phyloP scores from a whole-genome alignment of 148 eudicot species.

The Chenopodium berlandieri region DNA sequence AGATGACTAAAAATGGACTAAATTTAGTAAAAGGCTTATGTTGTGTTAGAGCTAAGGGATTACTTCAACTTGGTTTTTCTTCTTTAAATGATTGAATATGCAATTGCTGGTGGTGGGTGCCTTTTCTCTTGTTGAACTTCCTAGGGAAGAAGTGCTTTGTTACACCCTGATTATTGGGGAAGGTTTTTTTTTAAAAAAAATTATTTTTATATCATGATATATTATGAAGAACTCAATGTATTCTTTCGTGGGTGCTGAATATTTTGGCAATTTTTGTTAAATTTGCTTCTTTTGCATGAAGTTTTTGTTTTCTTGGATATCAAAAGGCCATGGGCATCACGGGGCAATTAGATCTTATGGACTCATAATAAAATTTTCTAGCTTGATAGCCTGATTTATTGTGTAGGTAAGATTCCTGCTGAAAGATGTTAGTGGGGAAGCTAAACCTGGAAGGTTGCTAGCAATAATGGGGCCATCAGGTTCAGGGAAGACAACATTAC shows the following conservation, averaged over 20 bases:
- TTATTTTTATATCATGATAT: neutral
- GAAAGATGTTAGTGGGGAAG: slow-evolving; percentile 82
- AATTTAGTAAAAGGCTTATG: neutral
- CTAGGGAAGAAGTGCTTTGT: neutral
- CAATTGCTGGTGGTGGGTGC: neutral
- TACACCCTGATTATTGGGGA: neutral
- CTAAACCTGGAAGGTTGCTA: slow-evolving; percentile 85
- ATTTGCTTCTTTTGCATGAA: neutral
- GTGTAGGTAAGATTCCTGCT: slow-evolving; percentile 76
- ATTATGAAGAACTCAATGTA: neutral
- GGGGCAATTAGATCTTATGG: neutral
- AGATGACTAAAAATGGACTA: neutral
- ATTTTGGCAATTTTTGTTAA: neutral
- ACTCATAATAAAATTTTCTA: neutral
- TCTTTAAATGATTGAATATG: neutral
- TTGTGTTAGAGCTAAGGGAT: neutral
- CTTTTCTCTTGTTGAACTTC: neutral
- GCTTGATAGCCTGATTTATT: neutral
- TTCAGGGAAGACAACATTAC: slow-evolving; percentile 95
- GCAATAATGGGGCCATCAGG: slow-evolving; percentile 99
- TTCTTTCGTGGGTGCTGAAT: neutral
- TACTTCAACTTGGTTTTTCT: neutral
- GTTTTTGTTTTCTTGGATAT: neutral
- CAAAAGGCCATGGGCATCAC: neutral
- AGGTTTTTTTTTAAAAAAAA: neutral